Evolutionary conservation across 305 asterid species (phyloP), one percentile per base, ranked within the genome.

Genomic region (Plantago coronopus): DNA sequence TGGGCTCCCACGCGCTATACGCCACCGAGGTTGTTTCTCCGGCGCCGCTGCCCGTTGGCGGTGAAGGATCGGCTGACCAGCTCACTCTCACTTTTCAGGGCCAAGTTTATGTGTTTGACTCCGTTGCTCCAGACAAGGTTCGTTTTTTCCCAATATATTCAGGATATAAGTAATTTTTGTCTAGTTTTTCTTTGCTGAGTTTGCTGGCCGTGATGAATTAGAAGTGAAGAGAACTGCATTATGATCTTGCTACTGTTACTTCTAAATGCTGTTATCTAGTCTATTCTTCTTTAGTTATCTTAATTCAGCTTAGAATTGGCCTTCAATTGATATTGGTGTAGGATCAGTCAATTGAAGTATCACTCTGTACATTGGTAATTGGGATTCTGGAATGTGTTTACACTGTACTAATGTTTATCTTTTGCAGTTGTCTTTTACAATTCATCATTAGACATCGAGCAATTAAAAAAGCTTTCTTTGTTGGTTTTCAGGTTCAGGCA

Each of bases 101-200:
- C 12, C 88, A 93, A 67, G 96, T 93, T 48, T 93, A 74, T 45
- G 96, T 87, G 20, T 93, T 85, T 73, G 96, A 87, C 80, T 78
- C 90, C 3, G 97, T 89, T 74, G 79, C 96, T n/a, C 96, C 95
- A 19, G 99, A 87, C 66, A 93, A 89, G 96, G 99, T 93, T 25
- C 6, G 12, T 12, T 34, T 29, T 16, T 49, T 40, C 13, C 46
- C 7, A 18, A 31, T 62, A n/a, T n/a, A n/a, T 57, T 46, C 16
- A 38, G 16, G 45, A 16, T 37, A 17, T 49, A 6, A 21, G 46
- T 13, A 55, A 21, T 25, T 61, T 61, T 31, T 29, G 59, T 38
- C 55, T 22, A 6, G 40, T 34, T 2, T 7, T 34, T 34, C 12
- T 34, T n/a, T n/a, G n/a, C n/a, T n/a, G n/a, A 34, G 40, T 34